Evolutionary conservation across 306 rosid species (phyloP), one percentile per base, ranked within the genome.

Genomic region (Chamaecrista fasciculata): DNA sequence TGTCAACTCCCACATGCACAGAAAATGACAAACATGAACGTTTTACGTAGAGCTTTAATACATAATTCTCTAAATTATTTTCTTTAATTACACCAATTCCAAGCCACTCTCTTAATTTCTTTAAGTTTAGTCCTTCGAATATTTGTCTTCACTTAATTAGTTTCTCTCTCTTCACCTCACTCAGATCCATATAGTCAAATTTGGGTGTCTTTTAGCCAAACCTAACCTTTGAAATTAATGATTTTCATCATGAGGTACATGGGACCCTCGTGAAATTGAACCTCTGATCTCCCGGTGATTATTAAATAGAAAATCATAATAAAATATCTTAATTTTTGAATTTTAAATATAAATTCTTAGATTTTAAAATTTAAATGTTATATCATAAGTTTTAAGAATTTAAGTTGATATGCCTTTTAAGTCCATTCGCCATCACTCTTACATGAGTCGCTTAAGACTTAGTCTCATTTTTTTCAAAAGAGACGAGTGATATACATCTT

Each of bases 241-340:
- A 84, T 81, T 81, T 82, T 81, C 76, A 46, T 79, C 46, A 64
- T 72, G 46, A 83, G n/a, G n/a, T n/a, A n/a, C n/a, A n/a, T n/a
- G n/a, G 83, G 79, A 82, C 84, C 81, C 62, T 67, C 77, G 76
- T 65, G 48, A 18, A 18, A 44, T 69, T 71, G 47, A n/a, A n/a
- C n/a, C n/a, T n/a, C n/a, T n/a, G n/a, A n/a, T n/a, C n/a, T n/a
- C n/a, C 33, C 33, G 4, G 33, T 2, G 33, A 28, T 28, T 28
- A 4, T 4, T 28, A 4, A 28, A 28, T 28, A 2, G 4, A 28
- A 2, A 28, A 28, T 28, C 4, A 28, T 2, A 28, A 28, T 28
- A 28, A n/a, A n/a, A n/a, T n/a, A n/a, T n/a, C n/a, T n/a, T n/a
- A n/a, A n/a, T n/a, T n/a, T n/a, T n/a, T n/a, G n/a, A n/a, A n/a